phyloP scores from a whole-genome alignment of 176 grass and related monocot species.

The Saccharum spontaneum region DNA sequence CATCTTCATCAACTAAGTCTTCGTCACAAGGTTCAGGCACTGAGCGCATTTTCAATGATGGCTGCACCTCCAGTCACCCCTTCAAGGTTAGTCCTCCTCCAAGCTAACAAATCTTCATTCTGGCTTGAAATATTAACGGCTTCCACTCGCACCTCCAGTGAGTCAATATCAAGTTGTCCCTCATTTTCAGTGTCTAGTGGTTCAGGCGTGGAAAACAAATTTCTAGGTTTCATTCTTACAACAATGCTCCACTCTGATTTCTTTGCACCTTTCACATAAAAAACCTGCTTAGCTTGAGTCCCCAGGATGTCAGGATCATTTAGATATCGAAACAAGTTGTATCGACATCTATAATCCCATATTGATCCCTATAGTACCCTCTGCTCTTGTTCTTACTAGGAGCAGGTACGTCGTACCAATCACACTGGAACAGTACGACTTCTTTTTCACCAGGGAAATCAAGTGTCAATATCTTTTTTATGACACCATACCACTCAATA shows the following conservation, averaged over 20 bases:
- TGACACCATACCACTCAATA: slow-evolving; percentile 20
- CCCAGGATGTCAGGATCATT: not conserved
- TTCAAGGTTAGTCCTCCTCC: too few species aligned
- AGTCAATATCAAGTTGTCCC: not conserved
- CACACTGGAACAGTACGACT: not conserved
- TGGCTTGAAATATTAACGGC: not conserved
- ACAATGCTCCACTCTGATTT: not conserved
- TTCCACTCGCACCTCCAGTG: not conserved
- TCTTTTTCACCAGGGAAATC: not conserved
- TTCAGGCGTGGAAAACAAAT: not conserved
- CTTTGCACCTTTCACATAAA: not conserved
- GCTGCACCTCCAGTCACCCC: too few species aligned
- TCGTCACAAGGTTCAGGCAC: too few species aligned
- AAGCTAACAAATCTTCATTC: too few species aligned
- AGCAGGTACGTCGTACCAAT: not conserved
- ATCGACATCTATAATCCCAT: not conserved
- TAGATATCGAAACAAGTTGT: not conserved
- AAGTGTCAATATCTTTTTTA: not conserved
- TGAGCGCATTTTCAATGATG: too few species aligned
- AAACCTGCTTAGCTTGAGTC: not conserved
- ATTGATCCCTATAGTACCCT: not conserved
- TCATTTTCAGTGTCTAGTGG: not conserved
- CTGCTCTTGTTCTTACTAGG: not conserved
- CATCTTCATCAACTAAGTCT: too few species aligned
- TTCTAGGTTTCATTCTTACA: not conserved